Conservation (phyloP, 805 yeast genomes). For the Limtongia smithiae region DNA sequence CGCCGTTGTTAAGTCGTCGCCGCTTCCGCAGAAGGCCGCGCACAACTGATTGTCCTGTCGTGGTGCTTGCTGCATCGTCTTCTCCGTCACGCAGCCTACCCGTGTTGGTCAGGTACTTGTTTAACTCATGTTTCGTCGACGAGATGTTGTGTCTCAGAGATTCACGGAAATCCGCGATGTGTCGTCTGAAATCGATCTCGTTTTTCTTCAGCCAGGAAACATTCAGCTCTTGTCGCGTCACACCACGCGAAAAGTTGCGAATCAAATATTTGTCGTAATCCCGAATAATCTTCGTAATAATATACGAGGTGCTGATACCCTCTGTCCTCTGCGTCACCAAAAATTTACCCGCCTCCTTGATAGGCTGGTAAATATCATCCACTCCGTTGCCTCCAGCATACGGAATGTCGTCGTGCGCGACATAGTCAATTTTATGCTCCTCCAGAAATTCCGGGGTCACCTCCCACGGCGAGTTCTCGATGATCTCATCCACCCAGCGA, state of each 20-base stretch:
- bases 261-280: conserved; percentile 95
- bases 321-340: conserved; percentile 94
- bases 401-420: conserved; percentile 96
- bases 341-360: conserved; percentile 86
- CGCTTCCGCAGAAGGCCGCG: conserved; percentile 18
- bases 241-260: conserved; percentile 97
- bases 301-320: conserved; percentile 93
- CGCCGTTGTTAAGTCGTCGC: conserved; percentile 1
- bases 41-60: conserved; percentile 9
- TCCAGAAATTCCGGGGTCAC: conserved; percentile 77
- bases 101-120: conserved; percentile 56
- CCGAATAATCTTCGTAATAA: conserved; percentile 88
- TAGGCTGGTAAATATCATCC: conserved; percentile 90
- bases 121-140: conserved; percentile 68
- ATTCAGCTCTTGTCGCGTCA: conserved; percentile 90
- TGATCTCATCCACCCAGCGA: conserved; percentile 95
- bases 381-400: conserved; percentile 76
- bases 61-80: conserved; percentile 28
- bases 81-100: conserved; percentile 9
- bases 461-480: conserved; percentile 94
- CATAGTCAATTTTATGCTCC: conserved; percentile 84
- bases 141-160: conserved; percentile 68
- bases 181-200: conserved; percentile 89
- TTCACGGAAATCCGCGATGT: conserved; percentile 79
- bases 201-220: conserved; percentile 97